These are phyloP conservation scores for Vitis vinifera DNA, from an alignment of 164 flowering plant species.

Conservation along the genomic window ASM3070453v1 NC_081818.1:24808501-24809000, in stretches of 20 bases:
- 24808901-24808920: constrained; percentile 95
- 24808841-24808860: constrained; percentile 27
- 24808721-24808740: not conserved
- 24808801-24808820: constrained; percentile 53
- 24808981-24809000: not conserved
- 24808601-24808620: constrained; percentile 81
- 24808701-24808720: too few relatives aligned
- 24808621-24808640: constrained; percentile 60
- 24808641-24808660: constrained; percentile 63
- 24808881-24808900: constrained; percentile 70
- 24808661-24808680: constrained; percentile 48
- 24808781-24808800: constrained; percentile 57
- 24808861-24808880: constrained; percentile 66
- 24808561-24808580: constrained; percentile 8
- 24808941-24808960: constrained; percentile 16
- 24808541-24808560: not conserved
- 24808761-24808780: constrained; percentile 83
- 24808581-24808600: constrained; percentile 42
- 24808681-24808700: not conserved
- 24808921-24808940: constrained; percentile 44
- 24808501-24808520: not conserved
- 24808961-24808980: not conserved
- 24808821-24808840: constrained; percentile 40
- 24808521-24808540: not conserved
- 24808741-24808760: constrained; percentile 71